Base-by-base conservation (phyloP, 768 basidiomycete species). In the Mycena epipterygia region DNA sequence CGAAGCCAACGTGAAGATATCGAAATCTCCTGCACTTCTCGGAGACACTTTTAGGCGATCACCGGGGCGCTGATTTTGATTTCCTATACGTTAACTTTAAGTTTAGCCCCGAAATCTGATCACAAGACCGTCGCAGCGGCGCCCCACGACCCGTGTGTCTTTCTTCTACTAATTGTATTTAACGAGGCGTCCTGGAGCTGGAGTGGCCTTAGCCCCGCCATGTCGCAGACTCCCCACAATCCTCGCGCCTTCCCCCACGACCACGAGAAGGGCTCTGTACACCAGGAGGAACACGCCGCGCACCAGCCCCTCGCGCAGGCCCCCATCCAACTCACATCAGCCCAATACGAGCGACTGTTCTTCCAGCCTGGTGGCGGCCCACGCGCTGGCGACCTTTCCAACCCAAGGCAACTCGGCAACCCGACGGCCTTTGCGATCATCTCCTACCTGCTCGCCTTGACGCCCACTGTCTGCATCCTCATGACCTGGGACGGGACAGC, bases 321-420 rank as follows among this genome's bases (percentile, higher is more conserved):
- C 23, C 48, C 67, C 29, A 71, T 70, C 27, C 74, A 67, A 5
- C 52, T 68, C 25, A 64, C 55, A 41, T n/a, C 64, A 4, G 71
- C 68, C n/a, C 71, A 75, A 44, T 71, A 68, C 48, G 73, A 74
- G n/a, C 66, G 70, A 9, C 63, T 74, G 27, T 68, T 74, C 60
- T 65, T 72, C 59, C 66, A 65, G 30, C 71, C 73, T 17, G 63
- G 56, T 6, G 64, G 68, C 3, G 61, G 60, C 4, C 53, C 64
- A 14, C 58, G 46, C 25, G 30, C 41, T 25, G 42, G 27, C 19
- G 46, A 44, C 23, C 49, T 27, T 16, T 62, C 55, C 48, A 65
- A 41, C 11, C 65, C 64, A 32, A 61, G 23, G 14, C 66, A 60
- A 23, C 65, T 73, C 9, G 74, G 74, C 4, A 73, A 75, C 62